Evolutionary conservation across 2,329 filamentous ascomycete genomes (phyloP), one percentile per base, ranked within the genome.

Genomic region (Trichophyton mentagrophytes): DNA sequence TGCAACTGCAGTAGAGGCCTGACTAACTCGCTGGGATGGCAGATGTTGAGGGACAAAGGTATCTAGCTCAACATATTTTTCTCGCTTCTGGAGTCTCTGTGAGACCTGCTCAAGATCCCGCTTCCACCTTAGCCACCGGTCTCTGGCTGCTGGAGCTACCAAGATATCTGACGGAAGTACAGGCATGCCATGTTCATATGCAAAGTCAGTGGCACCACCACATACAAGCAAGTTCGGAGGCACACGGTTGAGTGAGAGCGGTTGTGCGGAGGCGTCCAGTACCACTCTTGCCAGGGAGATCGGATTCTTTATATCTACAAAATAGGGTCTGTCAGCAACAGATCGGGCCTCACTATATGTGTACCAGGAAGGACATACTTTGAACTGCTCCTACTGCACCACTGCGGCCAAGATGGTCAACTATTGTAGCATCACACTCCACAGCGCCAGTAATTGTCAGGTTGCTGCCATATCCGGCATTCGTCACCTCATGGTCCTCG

Each of bases 401-500:
- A 71, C 92, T 97, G 65, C 90, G 85, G 47, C 95, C 93, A 58
- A 86, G 78, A 71, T 97, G 88, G 69, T 99, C 91, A 46, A 99
- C 88, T 60, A 99, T 83, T 0, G 90, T 91, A 60, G 93, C 93
- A 77, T 99, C 93, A 67, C 91, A 95, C 72, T 99, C 93, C 11
- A 97, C 93, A 0, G 85, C 83, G 1, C 93, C 93, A 66, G 96
- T 87, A 64, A 95, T 88, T 51, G 89, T 86, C 25, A 99, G 78
- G 68, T 99, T 99, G 74, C 93, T 99, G 55, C 95, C 93, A 71
- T 88, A 97, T 0, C 93, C 93, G 42, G 92, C 89, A 72, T 99
- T 99, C 40, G 95, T 99, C 66, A 99, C 95, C 68, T 96, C 90
- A 61, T 88, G 86, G 71, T 99, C 89, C 74, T 99, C 93, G 17